Conservation (phyloP, 345 rosid species). For the Brassica carinata region DNA sequence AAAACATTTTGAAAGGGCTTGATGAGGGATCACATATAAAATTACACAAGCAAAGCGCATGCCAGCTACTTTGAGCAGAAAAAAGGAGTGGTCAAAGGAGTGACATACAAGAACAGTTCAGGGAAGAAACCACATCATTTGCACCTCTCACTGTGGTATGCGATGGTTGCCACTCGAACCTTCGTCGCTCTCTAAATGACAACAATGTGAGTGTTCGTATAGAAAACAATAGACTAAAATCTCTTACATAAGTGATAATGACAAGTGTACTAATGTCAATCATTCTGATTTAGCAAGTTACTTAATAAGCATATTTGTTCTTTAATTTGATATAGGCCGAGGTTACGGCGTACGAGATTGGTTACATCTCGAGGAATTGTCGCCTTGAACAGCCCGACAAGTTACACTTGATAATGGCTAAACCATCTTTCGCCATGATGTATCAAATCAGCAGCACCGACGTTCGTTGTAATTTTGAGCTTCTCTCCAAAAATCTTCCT, state of each 20-base stretch:
- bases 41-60: conserved; percentile 43
- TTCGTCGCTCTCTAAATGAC: conserved; percentile 49
- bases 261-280: background rate
- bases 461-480: conserved; percentile 48
- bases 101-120: too few relatives aligned
- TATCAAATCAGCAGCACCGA: conserved; percentile 52
- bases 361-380: conserved; percentile 47
- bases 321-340: conserved; percentile 42
- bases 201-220: conserved; percentile 49
- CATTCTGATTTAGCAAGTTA: background rate
- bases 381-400: conserved; percentile 43
- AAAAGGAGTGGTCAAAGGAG: conserved; percentile 52
- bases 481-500: conserved; percentile 45
- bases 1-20: conserved; percentile 21
- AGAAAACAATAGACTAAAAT: too few relatives aligned
- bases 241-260: background rate
- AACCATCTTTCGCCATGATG: conserved; percentile 46
- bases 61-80: conserved; percentile 47
- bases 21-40: conserved; percentile 44
- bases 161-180: conserved; percentile 56
- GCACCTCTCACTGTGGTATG: conserved; percentile 63
- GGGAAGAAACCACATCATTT: conserved; percentile 43
- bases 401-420: conserved; percentile 44
- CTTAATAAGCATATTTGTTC: background rate
- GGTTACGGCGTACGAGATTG: conserved; percentile 42